Evolutionary conservation across 495 filamentous ascomycete species (phyloP).

Genomic region (Podospora fimiseda): DNA sequence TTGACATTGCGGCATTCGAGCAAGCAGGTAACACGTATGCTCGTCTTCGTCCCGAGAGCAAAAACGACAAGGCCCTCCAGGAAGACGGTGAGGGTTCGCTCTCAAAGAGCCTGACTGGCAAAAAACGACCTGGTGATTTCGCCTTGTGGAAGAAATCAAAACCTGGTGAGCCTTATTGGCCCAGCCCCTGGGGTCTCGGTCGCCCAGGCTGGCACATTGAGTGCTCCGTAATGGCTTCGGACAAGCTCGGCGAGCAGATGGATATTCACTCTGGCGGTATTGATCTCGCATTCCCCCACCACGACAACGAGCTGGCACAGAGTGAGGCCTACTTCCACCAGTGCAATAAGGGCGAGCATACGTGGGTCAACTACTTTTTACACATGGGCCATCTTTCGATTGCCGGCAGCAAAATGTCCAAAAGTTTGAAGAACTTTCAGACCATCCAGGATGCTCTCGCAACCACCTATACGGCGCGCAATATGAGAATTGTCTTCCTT

Average conservation of each 20-base stretch:
- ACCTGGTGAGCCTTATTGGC: slow-evolving; percentile 86
- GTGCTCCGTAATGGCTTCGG: slow-evolving; percentile 93
- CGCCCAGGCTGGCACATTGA: slow-evolving; percentile 97
- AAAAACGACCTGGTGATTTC: slow-evolving; percentile 74
- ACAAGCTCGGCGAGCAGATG: slow-evolving; percentile 71
- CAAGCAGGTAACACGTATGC: slow-evolving; percentile 77
- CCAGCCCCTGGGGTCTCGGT: slow-evolving; percentile 77
- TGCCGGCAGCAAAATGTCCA: slow-evolving; percentile 88
- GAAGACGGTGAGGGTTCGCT: slow-evolving; percentile 89
- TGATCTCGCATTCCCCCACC: slow-evolving; percentile 91
- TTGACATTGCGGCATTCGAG: slow-evolving; percentile 86
- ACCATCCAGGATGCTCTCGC: slow-evolving; percentile 81
- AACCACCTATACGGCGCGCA: slow-evolving; percentile 69
- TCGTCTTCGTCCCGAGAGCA: slow-evolving; percentile 77
- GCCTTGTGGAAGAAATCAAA: slow-evolving; percentile 93
- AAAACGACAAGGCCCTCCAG: slow-evolving; percentile 71
- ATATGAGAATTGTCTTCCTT: slow-evolving; percentile 80
- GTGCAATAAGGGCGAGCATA: slow-evolving; percentile 48
- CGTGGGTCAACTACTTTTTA: slow-evolving; percentile 94
- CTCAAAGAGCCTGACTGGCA: slow-evolving; percentile 58
- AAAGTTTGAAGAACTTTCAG: slow-evolving; percentile 94
- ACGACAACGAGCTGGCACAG: slow-evolving; percentile 94
- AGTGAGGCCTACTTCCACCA: slow-evolving; percentile 77
- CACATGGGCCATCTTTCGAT: slow-evolving; percentile 95
- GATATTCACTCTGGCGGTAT: slow-evolving; percentile 94